phyloP scores from a whole-genome alignment of 305 asterid genomes.

The Solanum hybrid region DNA sequence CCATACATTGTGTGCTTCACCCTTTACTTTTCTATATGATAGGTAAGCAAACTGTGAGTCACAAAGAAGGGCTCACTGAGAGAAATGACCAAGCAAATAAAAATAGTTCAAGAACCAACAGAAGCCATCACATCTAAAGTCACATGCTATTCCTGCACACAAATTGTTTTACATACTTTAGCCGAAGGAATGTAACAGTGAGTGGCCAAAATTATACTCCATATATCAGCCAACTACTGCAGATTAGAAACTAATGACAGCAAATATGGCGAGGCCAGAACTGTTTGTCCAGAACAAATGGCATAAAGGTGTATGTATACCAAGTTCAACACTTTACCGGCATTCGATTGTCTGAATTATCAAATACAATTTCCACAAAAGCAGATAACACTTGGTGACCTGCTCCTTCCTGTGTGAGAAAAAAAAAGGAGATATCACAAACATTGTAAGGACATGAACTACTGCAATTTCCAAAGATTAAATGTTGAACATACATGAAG shows the following conservation, averaged over 20 bases:
- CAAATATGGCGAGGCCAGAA: background rate
- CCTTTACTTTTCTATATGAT: background rate
- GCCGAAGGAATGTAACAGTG: background rate
- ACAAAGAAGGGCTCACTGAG: background rate
- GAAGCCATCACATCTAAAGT: background rate
- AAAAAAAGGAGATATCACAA: background rate
- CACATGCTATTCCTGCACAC: background rate
- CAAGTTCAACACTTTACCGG: slow-evolving; percentile 43
- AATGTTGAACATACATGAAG: slow-evolving; percentile 65
- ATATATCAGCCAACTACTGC: background rate
- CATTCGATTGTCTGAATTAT: slow-evolving; percentile 88
- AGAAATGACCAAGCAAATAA: background rate
- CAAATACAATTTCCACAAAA: slow-evolving; percentile 96
- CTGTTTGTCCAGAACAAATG: background rate
- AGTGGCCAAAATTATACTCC: background rate
- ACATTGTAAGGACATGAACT: background rate
- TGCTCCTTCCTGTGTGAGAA: slow-evolving; percentile 74
- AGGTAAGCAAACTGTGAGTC: background rate
- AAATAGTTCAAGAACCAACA: background rate
- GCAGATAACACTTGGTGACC: slow-evolving; percentile 94
- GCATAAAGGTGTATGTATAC: background rate
- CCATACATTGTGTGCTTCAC: background rate
- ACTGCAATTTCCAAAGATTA: background rate
- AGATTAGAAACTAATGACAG: background rate
- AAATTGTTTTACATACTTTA: background rate